Percentiles rank a stretch among this genome's conserved stretches.
phyloP scores from a whole-genome alignment of 768 basidiomycete species.

The Trametes coccinea region DNA sequence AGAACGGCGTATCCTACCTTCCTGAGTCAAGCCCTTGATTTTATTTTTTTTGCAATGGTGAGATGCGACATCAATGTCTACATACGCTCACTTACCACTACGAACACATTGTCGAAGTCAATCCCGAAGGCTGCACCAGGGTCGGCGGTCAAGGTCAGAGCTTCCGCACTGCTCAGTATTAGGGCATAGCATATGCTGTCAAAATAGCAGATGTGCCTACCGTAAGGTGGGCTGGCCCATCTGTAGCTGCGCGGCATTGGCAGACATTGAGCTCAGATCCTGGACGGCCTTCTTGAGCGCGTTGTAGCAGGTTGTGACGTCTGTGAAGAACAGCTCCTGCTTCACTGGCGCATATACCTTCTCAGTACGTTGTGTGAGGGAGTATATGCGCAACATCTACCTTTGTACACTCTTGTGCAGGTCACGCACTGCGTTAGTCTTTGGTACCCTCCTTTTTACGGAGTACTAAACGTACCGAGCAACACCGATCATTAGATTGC shows the following conservation, averaged over 20 bases:
- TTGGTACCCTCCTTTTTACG: neutral
- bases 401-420: slow-evolving; percentile 48
- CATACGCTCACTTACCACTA: slow-evolving; percentile 39
- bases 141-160: slow-evolving; percentile 46
- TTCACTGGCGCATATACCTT: slow-evolving; percentile 52
- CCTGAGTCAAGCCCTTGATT: too few species aligned
- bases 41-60: too few species aligned
- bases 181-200: too few species aligned
- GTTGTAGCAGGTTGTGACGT: slow-evolving; percentile 76
- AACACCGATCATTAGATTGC: slow-evolving; percentile 87
- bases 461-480: slow-evolving; percentile 60
- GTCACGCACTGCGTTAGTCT: too few species aligned
- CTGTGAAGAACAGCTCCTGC: slow-evolving; percentile 79
- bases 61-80: neutral
- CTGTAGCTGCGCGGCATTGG: slow-evolving; percentile 57
- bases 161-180: slow-evolving; percentile 30
- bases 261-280: slow-evolving; percentile 52
- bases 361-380: neutral
- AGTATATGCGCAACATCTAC: slow-evolving; percentile 27
- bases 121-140: slow-evolving; percentile 48
- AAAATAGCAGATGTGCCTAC: slow-evolving; percentile 39
- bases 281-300: slow-evolving; percentile 78
- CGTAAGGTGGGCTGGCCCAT: slow-evolving; percentile 67
- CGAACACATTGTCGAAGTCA: slow-evolving; percentile 67
- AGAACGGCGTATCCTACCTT: too few species aligned